Base-by-base conservation (phyloP, 805 yeast species). In the Diddensiella santjacobensis region DNA sequence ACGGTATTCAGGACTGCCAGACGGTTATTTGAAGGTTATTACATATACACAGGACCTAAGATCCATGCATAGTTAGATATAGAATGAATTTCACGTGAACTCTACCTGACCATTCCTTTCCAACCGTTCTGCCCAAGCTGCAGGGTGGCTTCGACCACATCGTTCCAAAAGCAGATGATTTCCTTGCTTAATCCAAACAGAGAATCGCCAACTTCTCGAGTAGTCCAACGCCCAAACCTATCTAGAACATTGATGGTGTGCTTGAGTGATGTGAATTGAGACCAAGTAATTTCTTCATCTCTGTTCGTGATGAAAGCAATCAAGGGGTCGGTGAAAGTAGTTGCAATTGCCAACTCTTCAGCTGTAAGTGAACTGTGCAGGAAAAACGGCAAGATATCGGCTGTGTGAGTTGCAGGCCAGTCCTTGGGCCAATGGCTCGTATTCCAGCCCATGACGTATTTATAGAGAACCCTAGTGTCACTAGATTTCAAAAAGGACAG, bases 401-500 rank as follows among this genome's bases (percentile, higher is more conserved):
- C 45, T 4, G 45, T 42, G 22, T 42, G 45, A 4, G 45, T 42
- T 4, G 22, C 45, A 10, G 45, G 45, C 45, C 45, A 42, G 6
- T 13, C 24, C 8, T 4, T 18, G 24, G 45, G 45, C 45, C 45
- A 42, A 20, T 42, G 45, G 23, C 15, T 20, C 4, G 38, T 29
- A 15, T 26, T 19, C 45, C 45, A 42, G 23, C 23, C 23, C 15
- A 42, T 11, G 26, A 42, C 19, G 18, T 42, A 42, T 6, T 24
- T 22, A 22, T 8, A 42, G 8, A 42, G 20, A n/a, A 4, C n/a
- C 13, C 13, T 26, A 8, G 31, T 8, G 13, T 8, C 8, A 5
- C n/a, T 4, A 6, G 22, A 5, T 18, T 22, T 8, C 5, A 30
- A 17, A 18, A 42, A n/a, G 15, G 45, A 24, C 3, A 20, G 4